Conservation (phyloP, 75 land plant species). For the Azolla pinnata region DNA sequence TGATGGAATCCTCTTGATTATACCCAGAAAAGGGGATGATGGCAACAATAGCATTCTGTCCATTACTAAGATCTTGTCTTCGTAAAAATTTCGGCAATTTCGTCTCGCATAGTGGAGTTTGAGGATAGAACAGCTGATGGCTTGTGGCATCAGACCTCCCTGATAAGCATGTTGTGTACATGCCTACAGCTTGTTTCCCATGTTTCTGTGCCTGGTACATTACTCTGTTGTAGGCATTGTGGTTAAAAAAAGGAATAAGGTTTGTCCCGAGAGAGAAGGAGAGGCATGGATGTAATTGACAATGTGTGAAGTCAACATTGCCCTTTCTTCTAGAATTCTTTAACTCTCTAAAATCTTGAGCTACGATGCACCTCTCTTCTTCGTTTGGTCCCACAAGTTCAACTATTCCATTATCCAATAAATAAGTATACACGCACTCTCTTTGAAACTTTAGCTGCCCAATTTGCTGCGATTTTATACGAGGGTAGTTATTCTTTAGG, state of each 20-base stretch:
- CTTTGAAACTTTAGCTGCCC: slow-evolving; percentile 19
- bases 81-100: slow-evolving; percentile 37
- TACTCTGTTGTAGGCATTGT: slow-evolving; percentile 60
- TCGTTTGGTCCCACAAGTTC: slow-evolving; percentile 84
- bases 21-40: slow-evolving; percentile 71
- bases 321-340: not conserved
- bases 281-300: slow-evolving; percentile 71
- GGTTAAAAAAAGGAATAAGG: slow-evolving; percentile 83
- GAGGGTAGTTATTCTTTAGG: slow-evolving; percentile 18
- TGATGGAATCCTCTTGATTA: slow-evolving; percentile 93
- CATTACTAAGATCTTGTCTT: slow-evolving; percentile 45
- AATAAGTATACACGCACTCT: slow-evolving; percentile 23
- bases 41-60: slow-evolving; percentile 84
- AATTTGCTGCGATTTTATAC: slow-evolving; percentile 20
- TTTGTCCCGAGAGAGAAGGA: slow-evolving; percentile 65
- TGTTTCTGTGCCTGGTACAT: slow-evolving; percentile 81
- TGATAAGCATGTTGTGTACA: slow-evolving; percentile 48
- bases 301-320: slow-evolving; percentile 41
- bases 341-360: not conserved
- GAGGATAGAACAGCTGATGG: slow-evolving; percentile 79
- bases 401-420: slow-evolving; percentile 45
- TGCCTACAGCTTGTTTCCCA: slow-evolving; percentile 85
- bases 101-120: slow-evolving; percentile 67
- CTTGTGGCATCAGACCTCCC: slow-evolving; percentile 64
- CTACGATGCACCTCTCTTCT: slow-evolving; percentile 40